Base-by-base conservation (phyloP, 805 yeast genomes). In the Candida tallmaniae region DNA sequence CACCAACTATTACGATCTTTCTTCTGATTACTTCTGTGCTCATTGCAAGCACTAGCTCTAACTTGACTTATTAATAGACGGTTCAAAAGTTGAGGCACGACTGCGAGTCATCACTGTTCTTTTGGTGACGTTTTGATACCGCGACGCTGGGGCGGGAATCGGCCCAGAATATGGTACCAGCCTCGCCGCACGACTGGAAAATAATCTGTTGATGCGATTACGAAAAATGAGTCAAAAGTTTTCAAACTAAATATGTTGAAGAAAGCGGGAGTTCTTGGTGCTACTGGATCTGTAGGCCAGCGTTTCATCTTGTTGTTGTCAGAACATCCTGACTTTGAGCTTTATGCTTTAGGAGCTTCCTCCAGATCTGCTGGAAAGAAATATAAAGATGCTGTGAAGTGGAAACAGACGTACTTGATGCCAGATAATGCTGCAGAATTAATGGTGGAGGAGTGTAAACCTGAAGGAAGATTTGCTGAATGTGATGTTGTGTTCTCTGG, bases 241-340 rank as follows among this genome's bases (percentile, higher is more conserved):
- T n/a, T n/a, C n/a, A n/a, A n/a, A n/a, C n/a, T n/a, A n/a, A n/a
- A n/a, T n/a, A n/a, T n/a, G n/a, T n/a, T 29, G 25, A 34, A 34
- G 24, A 74, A 73, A 58, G 81, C 78, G 15, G 98, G 98, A 68
- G 97, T 93, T 48, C 71, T 90, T 42, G 98, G 98, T 32, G 97
- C 97, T 46, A 90, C 98, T 9, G 98, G 98, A 34, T 80, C 95
- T 27, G 98, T 93, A 24, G 98, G 98, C 38, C 98, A 93, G 63
- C 76, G 97, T 49, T 93, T 93, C 58, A 89, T 93, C 41, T 68
- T 90, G 31, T 68, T 93, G 31, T 70, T 93, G 44, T 74, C 88
- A 2, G 66, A 83, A 42, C 97, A 93, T 57, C 97, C 97, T 17
- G 86, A 86, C 41, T 88, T 93, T 51, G 87, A 87, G 58, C 63